Conservation (phyloP, 2,329 filamentous ascomycete genomes). For the Phialophora expanda region DNA sequence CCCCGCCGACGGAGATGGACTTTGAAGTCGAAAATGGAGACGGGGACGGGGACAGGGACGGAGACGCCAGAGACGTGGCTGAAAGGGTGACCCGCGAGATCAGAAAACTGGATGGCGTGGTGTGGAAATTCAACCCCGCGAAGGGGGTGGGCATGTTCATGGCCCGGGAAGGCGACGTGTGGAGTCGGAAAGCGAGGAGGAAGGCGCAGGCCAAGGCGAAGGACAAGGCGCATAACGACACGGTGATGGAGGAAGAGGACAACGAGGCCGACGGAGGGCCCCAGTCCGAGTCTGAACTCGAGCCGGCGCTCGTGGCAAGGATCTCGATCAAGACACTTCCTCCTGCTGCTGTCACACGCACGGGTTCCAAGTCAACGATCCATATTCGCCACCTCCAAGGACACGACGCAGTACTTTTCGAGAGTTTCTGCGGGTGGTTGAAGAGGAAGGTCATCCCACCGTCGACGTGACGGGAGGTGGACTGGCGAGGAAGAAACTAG, state of each 20-base stretch:
- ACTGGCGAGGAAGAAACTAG: neutral
- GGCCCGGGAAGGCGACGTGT: constrained; percentile 70
- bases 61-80: constrained; percentile 27
- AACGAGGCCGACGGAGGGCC: neutral
- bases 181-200: constrained; percentile 75
- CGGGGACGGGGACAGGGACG: constrained; percentile 36
- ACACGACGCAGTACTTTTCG: constrained; percentile 72
- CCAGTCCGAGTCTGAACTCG: constrained; percentile 18
- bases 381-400: constrained; percentile 76
- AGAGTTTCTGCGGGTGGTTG: constrained; percentile 85
- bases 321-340: constrained; percentile 13
- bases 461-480: neutral
- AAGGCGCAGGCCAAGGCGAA: constrained; percentile 47
- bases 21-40: constrained; percentile 48
- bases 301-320: constrained; percentile 27
- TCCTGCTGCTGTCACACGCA: neutral
- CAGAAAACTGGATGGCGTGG: constrained; percentile 59
- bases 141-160: constrained; percentile 65
- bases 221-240: constrained; percentile 51
- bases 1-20: constrained; percentile 57
- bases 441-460: constrained; percentile 56
- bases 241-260: constrained; percentile 48
- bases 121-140: constrained; percentile 67
- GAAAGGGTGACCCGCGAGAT: constrained; percentile 57
- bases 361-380: constrained; percentile 43